A percentile compares a stretch with the other conserved stretches of the same genome.
Evolutionary conservation across 2,329 filamentous ascomycete genomes (phyloP).

Genomic region (Xylariales sp.): DNA sequence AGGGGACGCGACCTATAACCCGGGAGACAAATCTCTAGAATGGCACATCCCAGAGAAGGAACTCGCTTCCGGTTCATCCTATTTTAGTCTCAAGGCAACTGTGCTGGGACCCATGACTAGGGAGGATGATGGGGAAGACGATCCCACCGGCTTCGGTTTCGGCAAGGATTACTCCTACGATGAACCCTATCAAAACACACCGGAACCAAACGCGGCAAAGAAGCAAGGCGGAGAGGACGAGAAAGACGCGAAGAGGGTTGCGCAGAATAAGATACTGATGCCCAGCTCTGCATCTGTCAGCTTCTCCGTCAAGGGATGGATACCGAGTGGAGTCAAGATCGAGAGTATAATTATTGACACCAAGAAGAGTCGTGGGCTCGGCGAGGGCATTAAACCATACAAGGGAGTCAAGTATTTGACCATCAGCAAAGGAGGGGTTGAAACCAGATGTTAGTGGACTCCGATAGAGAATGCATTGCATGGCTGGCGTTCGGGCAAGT

Average conservation of each 20-base stretch:
- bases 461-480: constrained; percentile 10
- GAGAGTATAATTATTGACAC: constrained; percentile 65
- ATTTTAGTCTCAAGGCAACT: constrained; percentile 73
- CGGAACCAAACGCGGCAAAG: constrained; percentile 29
- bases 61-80: constrained; percentile 59
- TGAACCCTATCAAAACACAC: constrained; percentile 50
- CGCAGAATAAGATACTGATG: constrained; percentile 73
- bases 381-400: constrained; percentile 86
- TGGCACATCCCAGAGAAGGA: constrained; percentile 83
- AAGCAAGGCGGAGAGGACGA: constrained; percentile 32
- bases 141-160: constrained; percentile 49
- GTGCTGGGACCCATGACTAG: constrained; percentile 62
- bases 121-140: constrained; percentile 43
- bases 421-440: constrained; percentile 59
- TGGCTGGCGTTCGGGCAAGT: constrained; percentile 12
- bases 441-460: constrained; percentile 50
- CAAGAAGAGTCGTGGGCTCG: constrained; percentile 80
- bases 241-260: constrained; percentile 52
- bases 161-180: constrained; percentile 47
- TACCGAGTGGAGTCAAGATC: constrained; percentile 63
- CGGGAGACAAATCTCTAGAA: constrained; percentile 67
- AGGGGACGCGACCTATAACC: constrained; percentile 79
- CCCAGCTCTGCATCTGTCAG: constrained; percentile 72
- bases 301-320: constrained; percentile 65
- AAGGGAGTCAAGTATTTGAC: constrained; percentile 98